Evolutionary conservation across 2,329 filamentous ascomycete genomes (phyloP).

Genomic region (Arthroderma sp.): DNA sequence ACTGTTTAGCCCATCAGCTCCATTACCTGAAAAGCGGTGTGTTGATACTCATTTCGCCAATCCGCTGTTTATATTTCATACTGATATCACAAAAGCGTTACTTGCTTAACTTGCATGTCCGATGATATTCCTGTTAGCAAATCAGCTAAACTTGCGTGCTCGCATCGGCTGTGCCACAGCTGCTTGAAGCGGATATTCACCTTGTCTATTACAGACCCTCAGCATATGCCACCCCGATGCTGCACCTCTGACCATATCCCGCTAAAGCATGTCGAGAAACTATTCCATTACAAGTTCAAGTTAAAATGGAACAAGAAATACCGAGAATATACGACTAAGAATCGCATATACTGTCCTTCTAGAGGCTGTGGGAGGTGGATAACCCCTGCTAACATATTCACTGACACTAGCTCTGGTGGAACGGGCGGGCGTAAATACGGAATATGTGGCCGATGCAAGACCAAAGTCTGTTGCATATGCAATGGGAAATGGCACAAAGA

Average conservation of each 20-base stretch:
- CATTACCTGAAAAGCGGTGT: neutral
- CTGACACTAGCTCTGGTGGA: conserved; percentile 33
- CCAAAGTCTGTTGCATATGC: conserved; percentile 62
- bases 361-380: conserved; percentile 69
- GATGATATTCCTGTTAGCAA: conserved; percentile 53
- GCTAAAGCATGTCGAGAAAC: conserved; percentile 59
- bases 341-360: conserved; percentile 65
- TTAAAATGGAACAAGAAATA: conserved; percentile 69
- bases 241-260: conserved; percentile 64
- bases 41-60: conserved; percentile 4
- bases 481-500: conserved; percentile 61
- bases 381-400: conserved; percentile 55
- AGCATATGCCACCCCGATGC: conserved; percentile 75
- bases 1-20: neutral
- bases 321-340: conserved; percentile 59
- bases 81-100: conserved; percentile 38
- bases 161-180: conserved; percentile 66
- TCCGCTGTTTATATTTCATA: conserved; percentile 11
- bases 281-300: conserved; percentile 67
- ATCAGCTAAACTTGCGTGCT: conserved; percentile 61
- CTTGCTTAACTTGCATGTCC: conserved; percentile 59
- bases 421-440: conserved; percentile 52
- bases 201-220: conserved; percentile 62
- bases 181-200: conserved; percentile 66
- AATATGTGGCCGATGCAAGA: conserved; percentile 58